Conservation (phyloP, 441 rosid genomes). For the Adansonia gregorii region DNA sequence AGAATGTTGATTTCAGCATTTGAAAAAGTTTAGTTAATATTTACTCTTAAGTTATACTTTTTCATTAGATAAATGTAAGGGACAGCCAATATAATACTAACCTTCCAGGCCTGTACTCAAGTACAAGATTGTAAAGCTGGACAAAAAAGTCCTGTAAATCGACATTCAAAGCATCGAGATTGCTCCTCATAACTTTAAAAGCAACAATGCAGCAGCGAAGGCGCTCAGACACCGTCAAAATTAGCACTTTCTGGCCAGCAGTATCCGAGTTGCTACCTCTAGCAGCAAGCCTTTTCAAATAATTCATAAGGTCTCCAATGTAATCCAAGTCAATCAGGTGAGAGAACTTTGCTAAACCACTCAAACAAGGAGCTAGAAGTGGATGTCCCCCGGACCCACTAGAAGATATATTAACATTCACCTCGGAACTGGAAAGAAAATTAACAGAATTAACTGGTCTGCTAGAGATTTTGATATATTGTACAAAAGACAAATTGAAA, state of each 20-base stretch:
- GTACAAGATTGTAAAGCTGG: constrained; percentile 84
- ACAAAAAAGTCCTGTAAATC: constrained; percentile 92
- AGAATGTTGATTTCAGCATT: constrained; percentile 6
- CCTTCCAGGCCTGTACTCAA: constrained; percentile 97
- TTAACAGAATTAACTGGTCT: background rate
- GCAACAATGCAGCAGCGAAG: constrained; percentile 91
- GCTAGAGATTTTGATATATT: background rate
- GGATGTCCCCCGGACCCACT: constrained; percentile 59
- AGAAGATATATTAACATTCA: constrained; percentile 37
- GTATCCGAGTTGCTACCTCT: constrained; percentile 43
- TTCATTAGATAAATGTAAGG: constrained; percentile 1
- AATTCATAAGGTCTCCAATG: constrained; percentile 90
- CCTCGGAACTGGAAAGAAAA: constrained; percentile 53
- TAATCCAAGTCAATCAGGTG: constrained; percentile 85
- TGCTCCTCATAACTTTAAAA: constrained; percentile 92
- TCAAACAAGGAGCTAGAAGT: constrained; percentile 77
- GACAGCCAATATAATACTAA: constrained; percentile 40
- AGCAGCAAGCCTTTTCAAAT: constrained; percentile 82
- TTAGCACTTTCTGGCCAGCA: constrained; percentile 44
- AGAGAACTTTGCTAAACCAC: constrained; percentile 85
- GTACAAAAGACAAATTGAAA: background rate
- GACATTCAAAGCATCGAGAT: constrained; percentile 87
- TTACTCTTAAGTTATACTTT: background rate
- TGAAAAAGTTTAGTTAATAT: background rate
- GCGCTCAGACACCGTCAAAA: constrained; percentile 72